Evolutionary conservation across 1,284 basidiomycete species (phyloP), one percentile per base, ranked within the genome.

Genomic region (Fomitopsis betulina): DNA sequence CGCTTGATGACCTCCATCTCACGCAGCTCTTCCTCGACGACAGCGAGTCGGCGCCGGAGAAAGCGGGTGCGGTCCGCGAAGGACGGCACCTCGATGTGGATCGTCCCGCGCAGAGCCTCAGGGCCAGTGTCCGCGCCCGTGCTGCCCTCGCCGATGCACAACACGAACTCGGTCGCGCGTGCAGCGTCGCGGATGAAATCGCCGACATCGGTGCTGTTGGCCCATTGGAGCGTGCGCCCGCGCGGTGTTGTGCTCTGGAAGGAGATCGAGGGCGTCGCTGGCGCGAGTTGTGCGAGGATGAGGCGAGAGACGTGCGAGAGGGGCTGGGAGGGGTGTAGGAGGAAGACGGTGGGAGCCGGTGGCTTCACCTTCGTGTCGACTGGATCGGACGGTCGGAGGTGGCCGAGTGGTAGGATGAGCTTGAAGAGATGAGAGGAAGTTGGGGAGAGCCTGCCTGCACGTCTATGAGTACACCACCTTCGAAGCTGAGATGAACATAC

Each of bases 121-220:
- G 58, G 55, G 12, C 19, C 35, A 5, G 62, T 58, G 12, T 39
- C 54, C 25, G 21, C 47, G 37, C 32, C 54, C 2, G 55, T 54
- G 27, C 54, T 56, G 8, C 62, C 57, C 19, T 56, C 50, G 13
- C 64, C 70, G 55, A 86, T 75, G 65, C 76, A 74, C 51, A 89
- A 82, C 7, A 73, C 75, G 67, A 88, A 88, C 60, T 80, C 74
- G 27, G 80, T 76, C 38, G 79, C 73, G 30, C 81, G 75, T 6
- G 84, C 84, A 6, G 82, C 82, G 65, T 86, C 82, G 55, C 82
- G 80, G 61, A 88, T 81, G 67, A 89, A 88, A 68, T 87, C 84
- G 19, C 80, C 82, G 15, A 88, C 70, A 70, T 87, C 86, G 0
- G 85, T 89, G 3, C 81, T 81, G 57, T 84, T 81, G n/a, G 79